Evolutionary conservation across 129 eudicot genomes (phyloP).

Genomic region (Logfia minima): DNA sequence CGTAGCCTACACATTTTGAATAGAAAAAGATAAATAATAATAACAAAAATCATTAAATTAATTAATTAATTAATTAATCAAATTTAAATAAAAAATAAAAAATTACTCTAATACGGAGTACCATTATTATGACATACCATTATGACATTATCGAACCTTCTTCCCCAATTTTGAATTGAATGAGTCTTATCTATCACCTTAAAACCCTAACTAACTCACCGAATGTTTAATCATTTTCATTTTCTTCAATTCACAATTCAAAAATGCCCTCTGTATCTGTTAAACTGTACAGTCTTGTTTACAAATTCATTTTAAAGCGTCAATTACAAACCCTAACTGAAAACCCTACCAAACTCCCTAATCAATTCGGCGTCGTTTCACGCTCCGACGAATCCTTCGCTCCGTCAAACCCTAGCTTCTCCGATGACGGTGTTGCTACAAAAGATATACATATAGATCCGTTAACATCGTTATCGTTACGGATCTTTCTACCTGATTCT

Average conservation of each 20-base stretch:
- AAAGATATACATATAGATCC: constrained; percentile 84
- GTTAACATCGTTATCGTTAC: constrained; percentile 53
- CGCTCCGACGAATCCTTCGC: constrained; percentile 59
- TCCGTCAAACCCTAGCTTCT: constrained; percentile 65
- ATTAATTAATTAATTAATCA: no score
- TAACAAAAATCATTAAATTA: no score
- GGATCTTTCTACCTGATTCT: constrained; percentile 73
- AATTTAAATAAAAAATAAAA: no score
- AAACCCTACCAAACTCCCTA: constrained; percentile 13
- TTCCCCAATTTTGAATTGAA: constrained; percentile 39
- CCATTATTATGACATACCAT: neutral
- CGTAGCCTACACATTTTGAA: neutral
- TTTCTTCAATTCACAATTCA: neutral
- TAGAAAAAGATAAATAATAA: neutral
- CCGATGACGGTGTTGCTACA: constrained; percentile 77
- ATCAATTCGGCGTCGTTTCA: constrained; percentile 54
- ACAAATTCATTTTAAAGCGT: constrained; percentile 64
- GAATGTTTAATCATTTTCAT: constrained; percentile 13
- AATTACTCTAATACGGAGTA: no score
- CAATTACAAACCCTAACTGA: constrained; percentile 51
- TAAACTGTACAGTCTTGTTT: constrained; percentile 67
- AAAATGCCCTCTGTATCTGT: constrained; percentile 69
- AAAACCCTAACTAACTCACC: constrained; percentile 27
- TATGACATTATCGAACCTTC: constrained; percentile 30
- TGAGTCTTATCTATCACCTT: constrained; percentile 23